Percentiles rank a stretch among this genome's conserved stretches.
These are phyloP conservation scores for Elsinoe ampelina DNA, from an alignment of 2,329 filamentous ascomycete species.

Conservation along the genomic window DNA sequence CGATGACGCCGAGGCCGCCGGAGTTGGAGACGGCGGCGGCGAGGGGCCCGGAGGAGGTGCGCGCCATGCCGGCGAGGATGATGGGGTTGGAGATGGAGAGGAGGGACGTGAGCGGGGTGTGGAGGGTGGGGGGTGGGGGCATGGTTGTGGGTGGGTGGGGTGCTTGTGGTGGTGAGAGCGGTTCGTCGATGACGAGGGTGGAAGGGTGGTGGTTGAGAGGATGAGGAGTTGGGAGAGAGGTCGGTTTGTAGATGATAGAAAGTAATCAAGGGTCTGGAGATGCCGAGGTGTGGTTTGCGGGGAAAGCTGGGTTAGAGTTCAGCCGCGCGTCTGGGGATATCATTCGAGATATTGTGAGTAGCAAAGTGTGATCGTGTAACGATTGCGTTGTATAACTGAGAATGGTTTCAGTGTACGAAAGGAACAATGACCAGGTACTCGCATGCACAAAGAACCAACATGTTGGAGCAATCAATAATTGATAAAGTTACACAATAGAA, in stretches of 20 bases:
- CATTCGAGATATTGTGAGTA: too few species aligned
- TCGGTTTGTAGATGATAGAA: background rate
- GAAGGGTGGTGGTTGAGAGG: too few species aligned
- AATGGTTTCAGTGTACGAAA: too few species aligned
- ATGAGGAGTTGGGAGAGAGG: background rate
- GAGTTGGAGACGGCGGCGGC: slow-evolving; percentile 84
- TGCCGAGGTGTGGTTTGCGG: slow-evolving; percentile 8
- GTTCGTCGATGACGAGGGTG: too few species aligned
- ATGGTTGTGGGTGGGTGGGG: background rate
- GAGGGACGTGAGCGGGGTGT: slow-evolving; percentile 68
- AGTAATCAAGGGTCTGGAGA: slow-evolving; percentile 12
- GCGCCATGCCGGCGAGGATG: slow-evolving; percentile 88
- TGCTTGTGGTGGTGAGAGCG: too few species aligned
- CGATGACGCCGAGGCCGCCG: slow-evolving; percentile 62
- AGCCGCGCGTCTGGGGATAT: slow-evolving; percentile 5
- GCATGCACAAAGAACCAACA: background rate
- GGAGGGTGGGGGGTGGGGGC: slow-evolving; percentile 42
- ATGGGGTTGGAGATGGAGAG: slow-evolving; percentile 81
- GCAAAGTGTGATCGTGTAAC: too few species aligned
- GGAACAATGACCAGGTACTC: too few species aligned
- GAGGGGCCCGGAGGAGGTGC: slow-evolving; percentile 66
- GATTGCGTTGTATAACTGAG: too few species aligned
- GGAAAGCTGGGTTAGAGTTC: slow-evolving; percentile 6
- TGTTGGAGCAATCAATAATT: background rate
- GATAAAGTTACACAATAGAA: background rate